Conservation (phyloP, 495 filamentous ascomycete species). For the Penicillium steckii region DNA sequence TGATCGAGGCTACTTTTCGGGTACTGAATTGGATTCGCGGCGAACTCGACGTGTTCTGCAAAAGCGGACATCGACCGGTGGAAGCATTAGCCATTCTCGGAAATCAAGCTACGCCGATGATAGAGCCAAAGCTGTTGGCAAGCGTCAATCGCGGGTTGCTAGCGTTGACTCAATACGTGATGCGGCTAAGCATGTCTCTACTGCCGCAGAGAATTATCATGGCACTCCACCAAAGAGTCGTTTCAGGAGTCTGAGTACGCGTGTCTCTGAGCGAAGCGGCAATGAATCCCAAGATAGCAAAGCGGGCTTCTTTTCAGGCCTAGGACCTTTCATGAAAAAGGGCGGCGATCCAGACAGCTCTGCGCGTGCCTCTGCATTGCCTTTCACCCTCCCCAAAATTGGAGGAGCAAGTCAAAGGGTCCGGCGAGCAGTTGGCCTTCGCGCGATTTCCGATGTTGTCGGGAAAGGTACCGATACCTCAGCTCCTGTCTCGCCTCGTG, state of each 20-base stretch:
- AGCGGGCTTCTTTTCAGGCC: slow-evolving; percentile 49
- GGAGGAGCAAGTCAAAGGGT: slow-evolving; percentile 45
- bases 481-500: slow-evolving; percentile 58
- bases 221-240: slow-evolving; percentile 43
- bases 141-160: slow-evolving; percentile 74
- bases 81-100: slow-evolving; percentile 52
- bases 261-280: slow-evolving; percentile 29
- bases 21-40: slow-evolving; percentile 76
- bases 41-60: slow-evolving; percentile 70
- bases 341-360: slow-evolving; percentile 49
- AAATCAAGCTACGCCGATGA: slow-evolving; percentile 76
- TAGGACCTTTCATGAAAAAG: slow-evolving; percentile 43
- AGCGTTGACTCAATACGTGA: slow-evolving; percentile 64
- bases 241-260: slow-evolving; percentile 46
- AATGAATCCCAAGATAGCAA: slow-evolving; percentile 46
- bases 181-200: slow-evolving; percentile 34
- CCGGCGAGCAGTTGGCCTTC: slow-evolving; percentile 59
- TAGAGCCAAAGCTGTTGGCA: slow-evolving; percentile 50
- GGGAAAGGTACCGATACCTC: slow-evolving; percentile 34
- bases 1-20: slow-evolving; percentile 93
- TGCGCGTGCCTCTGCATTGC: slow-evolving; percentile 20
- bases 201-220: slow-evolving; percentile 61
- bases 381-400: slow-evolving; percentile 39
- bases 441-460: slow-evolving; percentile 75
- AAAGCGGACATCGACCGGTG: slow-evolving; percentile 64